A percentile compares a stretch with the other conserved stretches of the same genome.
Conservation (phyloP, 2,329 filamentous ascomycete species). For the Fusarium solani-melongenae region DNA sequence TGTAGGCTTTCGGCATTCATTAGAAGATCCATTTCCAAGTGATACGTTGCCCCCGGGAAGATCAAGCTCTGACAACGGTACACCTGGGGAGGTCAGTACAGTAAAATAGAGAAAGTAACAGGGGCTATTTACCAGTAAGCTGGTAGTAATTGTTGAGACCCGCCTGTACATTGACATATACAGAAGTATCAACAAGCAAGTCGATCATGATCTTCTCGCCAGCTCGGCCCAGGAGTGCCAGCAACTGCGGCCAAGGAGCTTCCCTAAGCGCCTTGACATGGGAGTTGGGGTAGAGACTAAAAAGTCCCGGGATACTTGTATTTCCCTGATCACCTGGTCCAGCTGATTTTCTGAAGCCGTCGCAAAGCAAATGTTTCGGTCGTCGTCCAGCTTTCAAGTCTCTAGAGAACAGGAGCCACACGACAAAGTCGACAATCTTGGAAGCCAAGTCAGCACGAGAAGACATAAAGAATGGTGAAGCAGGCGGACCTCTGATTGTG, state of each 20-base stretch:
- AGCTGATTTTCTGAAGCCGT: conserved; percentile 75
- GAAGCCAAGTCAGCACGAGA: conserved; percentile 20
- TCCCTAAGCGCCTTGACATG: conserved; percentile 76
- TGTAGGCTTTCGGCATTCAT: conserved; percentile 52
- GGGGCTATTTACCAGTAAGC: conserved; percentile 72
- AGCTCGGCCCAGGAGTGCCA: conserved; percentile 77
- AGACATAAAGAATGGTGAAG: conserved; percentile 2
- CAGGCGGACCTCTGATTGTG: conserved; percentile 70
- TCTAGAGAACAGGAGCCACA: conserved; percentile 81
- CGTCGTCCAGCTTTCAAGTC: conserved; percentile 56
- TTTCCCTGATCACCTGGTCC: conserved; percentile 43
- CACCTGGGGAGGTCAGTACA: conserved; percentile 49
- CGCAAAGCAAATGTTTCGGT: conserved; percentile 81
- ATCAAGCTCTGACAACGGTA: conserved; percentile 62
- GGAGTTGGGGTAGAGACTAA: conserved; percentile 73
- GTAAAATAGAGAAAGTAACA: neutral
- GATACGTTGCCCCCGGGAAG: conserved; percentile 32
- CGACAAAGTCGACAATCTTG: conserved; percentile 80
- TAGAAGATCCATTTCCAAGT: neutral
- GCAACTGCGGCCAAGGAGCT: conserved; percentile 78
- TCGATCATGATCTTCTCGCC: conserved; percentile 83
- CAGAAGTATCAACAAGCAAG: conserved; percentile 79
- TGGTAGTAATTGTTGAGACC: conserved; percentile 78
- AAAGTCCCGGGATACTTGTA: conserved; percentile 72
- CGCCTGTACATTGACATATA: conserved; percentile 74